A percentile compares a stretch with the other conserved stretches of the same genome.
Evolutionary conservation across 345 rosid species (phyloP).

Genomic region (Eucalyptus coolabah): DNA sequence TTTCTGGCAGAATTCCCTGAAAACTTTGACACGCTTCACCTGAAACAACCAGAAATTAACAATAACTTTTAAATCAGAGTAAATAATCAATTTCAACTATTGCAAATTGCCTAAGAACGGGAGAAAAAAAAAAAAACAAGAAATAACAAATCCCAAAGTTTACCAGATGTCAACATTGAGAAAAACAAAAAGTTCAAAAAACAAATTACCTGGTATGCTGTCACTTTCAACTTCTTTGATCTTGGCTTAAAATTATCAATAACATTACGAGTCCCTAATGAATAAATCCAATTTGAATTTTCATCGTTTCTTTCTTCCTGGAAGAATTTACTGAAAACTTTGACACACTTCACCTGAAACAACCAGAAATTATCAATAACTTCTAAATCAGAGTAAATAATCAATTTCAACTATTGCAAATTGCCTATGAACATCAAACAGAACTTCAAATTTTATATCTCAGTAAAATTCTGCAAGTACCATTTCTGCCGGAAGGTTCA

Average conservation of each 20-base stretch:
- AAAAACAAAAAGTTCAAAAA: not conserved
- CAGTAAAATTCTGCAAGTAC: constrained; percentile 4
- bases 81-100: not conserved
- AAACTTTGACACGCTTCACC: constrained; percentile 60
- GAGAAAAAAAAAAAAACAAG: too few relatives aligned
- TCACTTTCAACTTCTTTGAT: constrained; percentile 41
- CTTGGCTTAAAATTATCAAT: constrained; percentile 52
- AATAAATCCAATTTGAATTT: constrained; percentile 32
- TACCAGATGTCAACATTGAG: not conserved
- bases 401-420: not conserved
- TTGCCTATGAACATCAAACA: not conserved
- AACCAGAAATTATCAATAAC: not conserved
- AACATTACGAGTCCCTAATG: constrained; percentile 46
- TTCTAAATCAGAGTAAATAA: not conserved
- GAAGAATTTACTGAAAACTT: constrained; percentile 54
- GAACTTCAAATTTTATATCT: not conserved
- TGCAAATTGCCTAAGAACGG: not conserved
- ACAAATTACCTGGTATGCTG: constrained; percentile 58
- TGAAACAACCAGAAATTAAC: constrained; percentile 3
- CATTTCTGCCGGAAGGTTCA: constrained; percentile 74
- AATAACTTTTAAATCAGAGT: not conserved
- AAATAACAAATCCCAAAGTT: not conserved
- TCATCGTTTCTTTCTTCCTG: constrained; percentile 31
- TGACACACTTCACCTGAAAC: constrained; percentile 52
- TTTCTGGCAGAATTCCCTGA: constrained; percentile 44